Conservation (phyloP, 192 early-diverging fungal genomes). For the Gryganskiella cystojenkinii region DNA sequence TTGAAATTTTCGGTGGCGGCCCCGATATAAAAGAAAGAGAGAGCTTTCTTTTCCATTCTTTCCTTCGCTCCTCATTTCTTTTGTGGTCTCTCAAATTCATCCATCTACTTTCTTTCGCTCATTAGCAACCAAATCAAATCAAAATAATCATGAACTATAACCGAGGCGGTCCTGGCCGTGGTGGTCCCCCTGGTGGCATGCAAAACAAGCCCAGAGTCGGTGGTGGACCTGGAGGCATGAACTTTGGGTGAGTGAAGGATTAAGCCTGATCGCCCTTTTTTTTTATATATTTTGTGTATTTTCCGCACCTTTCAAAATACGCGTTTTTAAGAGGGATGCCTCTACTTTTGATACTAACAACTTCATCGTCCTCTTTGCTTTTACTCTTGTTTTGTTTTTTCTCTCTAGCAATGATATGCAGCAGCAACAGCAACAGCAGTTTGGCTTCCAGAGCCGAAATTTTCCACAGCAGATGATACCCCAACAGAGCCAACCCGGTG, state of each 20-base stretch:
- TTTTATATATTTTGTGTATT: too few species aligned
- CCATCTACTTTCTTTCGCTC: too few species aligned
- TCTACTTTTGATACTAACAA: neutral
- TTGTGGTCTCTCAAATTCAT: neutral
- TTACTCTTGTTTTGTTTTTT: neutral
- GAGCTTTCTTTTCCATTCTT: neutral
- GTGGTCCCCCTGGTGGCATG: constrained; percentile 32
- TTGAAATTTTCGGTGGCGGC: neutral
- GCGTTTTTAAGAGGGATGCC: too few species aligned
- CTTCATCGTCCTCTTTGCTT: neutral
- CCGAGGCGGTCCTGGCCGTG: constrained; percentile 37
- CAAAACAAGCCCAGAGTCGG: constrained; percentile 30
- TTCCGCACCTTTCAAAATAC: neutral
- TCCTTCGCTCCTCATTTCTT: neutral
- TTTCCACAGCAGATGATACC: constrained; percentile 30
- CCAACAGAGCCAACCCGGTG: neutral
- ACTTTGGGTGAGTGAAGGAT: constrained; percentile 30
- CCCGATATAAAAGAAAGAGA: neutral
- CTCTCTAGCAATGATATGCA: constrained; percentile 30
- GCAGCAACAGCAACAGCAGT: constrained; percentile 12
- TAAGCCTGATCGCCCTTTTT: too few species aligned
- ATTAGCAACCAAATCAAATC: neutral
- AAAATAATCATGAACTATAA: constrained; percentile 12
- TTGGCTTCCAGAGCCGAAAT: constrained; percentile 41
- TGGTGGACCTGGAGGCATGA: constrained; percentile 35